These are phyloP conservation scores for Psilocybe azurescens DNA, from an alignment of 768 basidiomycete species.

Conservation along the genomic window DNA sequence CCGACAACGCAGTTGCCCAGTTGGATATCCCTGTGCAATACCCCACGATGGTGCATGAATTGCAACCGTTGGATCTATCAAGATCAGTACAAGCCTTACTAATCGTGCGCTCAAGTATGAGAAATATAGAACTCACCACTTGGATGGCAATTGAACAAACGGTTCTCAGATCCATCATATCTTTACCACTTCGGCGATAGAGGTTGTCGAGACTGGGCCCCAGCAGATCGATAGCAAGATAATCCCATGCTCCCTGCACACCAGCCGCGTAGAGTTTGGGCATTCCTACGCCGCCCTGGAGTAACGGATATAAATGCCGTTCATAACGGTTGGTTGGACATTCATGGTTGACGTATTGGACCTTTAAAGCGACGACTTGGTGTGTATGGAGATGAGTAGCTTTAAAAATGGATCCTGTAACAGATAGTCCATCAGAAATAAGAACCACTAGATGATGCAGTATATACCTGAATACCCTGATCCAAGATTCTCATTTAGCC, in stretches of 20 bases:
- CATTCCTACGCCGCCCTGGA: slow-evolving; percentile 78
- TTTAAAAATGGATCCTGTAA: slow-evolving; percentile 70
- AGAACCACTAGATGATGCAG: background rate
- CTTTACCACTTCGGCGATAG: slow-evolving; percentile 58
- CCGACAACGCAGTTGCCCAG: slow-evolving; percentile 80
- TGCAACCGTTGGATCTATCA: slow-evolving; percentile 71
- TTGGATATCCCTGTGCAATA: slow-evolving; percentile 81
- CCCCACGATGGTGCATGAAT: slow-evolving; percentile 75
- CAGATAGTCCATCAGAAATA: background rate
- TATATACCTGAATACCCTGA: slow-evolving; percentile 74
- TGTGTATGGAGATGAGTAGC: slow-evolving; percentile 62
- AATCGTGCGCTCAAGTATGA: background rate
- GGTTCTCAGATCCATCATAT: slow-evolving; percentile 69
- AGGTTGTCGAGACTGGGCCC: slow-evolving; percentile 72
- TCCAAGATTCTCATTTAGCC: slow-evolving; percentile 62
- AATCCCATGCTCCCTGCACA: slow-evolving; percentile 64
- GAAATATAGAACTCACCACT: slow-evolving; percentile 52
- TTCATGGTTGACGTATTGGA: slow-evolving; percentile 71
- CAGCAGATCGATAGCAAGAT: slow-evolving; percentile 78
- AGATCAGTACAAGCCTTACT: background rate
- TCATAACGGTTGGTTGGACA: slow-evolving; percentile 82
- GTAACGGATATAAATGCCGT: slow-evolving; percentile 65
- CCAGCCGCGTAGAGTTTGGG: slow-evolving; percentile 72
- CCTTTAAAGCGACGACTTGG: slow-evolving; percentile 73
- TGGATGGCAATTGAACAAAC: slow-evolving; percentile 80